Conservation (phyloP, 352 stramenopile species). For the Pythium brachiatum region DNA sequence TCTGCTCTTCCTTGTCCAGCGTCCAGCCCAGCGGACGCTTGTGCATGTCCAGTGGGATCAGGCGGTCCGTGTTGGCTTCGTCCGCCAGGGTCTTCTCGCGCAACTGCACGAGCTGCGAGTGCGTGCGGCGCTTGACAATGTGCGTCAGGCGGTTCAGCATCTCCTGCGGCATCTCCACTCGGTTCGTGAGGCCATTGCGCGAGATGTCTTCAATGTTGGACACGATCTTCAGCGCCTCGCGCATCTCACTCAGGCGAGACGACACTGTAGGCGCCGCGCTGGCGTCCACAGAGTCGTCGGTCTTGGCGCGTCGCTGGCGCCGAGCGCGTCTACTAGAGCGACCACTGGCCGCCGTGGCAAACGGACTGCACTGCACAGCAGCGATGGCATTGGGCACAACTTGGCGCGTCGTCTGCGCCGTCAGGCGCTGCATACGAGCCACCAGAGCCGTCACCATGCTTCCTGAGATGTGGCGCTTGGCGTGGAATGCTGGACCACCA, state of each 20-base stretch:
- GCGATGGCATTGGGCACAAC: background rate
- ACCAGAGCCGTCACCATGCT: conserved; percentile 6
- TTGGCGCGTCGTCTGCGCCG: conserved; percentile 5
- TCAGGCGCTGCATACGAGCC: conserved; percentile 12
- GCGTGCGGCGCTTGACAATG: conserved; percentile 64
- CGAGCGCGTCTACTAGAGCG: conserved; percentile 38
- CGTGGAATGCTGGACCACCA: conserved; percentile 19
- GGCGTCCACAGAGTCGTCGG: conserved; percentile 3
- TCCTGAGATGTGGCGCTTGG: conserved; percentile 14
- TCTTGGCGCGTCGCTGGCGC: conserved; percentile 38
- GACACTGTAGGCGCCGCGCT: conserved; percentile 3
- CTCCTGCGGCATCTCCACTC: conserved; percentile 69
- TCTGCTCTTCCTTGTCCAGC: conserved; percentile 61
- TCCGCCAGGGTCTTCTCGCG: conserved; percentile 48
- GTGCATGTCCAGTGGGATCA: conserved; percentile 74
- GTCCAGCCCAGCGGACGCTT: conserved; percentile 78
- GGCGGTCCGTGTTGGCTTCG: conserved; percentile 42
- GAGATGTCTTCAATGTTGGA: conserved; percentile 60
- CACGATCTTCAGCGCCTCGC: conserved; percentile 42
- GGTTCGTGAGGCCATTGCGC: conserved; percentile 58
- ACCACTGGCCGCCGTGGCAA: conserved; percentile 13
- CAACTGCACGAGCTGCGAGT: conserved; percentile 74
- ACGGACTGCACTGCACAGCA: conserved; percentile 10
- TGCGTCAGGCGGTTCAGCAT: conserved; percentile 58
- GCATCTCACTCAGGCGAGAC: conserved; percentile 35